These are phyloP conservation scores for Catunica adiposa DNA, from an alignment of 2,329 filamentous ascomycete genomes.

Conservation along the genomic window DNA sequence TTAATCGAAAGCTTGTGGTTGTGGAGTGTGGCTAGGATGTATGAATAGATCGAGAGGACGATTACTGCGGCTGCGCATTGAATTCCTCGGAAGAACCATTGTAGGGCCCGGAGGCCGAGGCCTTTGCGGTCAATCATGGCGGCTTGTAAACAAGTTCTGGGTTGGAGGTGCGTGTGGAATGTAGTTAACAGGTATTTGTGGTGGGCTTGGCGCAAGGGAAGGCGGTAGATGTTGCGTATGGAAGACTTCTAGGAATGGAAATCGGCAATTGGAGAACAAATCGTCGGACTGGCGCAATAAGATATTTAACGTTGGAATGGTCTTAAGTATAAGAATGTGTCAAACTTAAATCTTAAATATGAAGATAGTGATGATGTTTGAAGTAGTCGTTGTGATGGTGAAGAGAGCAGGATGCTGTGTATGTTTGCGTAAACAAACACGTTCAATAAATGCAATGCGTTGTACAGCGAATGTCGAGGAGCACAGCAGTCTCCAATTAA, in stretches of 20 bases:
- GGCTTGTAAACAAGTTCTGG: not conserved
- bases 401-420: not conserved
- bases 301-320: no score
- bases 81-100: conserved; percentile 56
- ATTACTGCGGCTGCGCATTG: conserved; percentile 58
- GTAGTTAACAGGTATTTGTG: not conserved
- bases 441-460: not conserved
- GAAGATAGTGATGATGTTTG: not conserved
- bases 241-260: not conserved
- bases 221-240: not conserved
- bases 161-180: not conserved
- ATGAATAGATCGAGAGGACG: conserved; percentile 64
- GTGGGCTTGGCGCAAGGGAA: not conserved
- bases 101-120: conserved; percentile 41
- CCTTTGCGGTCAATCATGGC: conserved; percentile 5
- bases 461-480: no score
- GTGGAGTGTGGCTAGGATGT: conserved; percentile 61
- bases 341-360: not conserved
- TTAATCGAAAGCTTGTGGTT: conserved; percentile 48
- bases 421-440: not conserved
- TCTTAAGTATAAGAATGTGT: not conserved
- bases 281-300: not conserved
- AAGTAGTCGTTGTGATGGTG: not conserved
- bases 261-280: not conserved
- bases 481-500: no score